phyloP scores from a whole-genome alignment of 768 basidiomycete species.

The Tylopilus plumbeoviolaceoides region DNA sequence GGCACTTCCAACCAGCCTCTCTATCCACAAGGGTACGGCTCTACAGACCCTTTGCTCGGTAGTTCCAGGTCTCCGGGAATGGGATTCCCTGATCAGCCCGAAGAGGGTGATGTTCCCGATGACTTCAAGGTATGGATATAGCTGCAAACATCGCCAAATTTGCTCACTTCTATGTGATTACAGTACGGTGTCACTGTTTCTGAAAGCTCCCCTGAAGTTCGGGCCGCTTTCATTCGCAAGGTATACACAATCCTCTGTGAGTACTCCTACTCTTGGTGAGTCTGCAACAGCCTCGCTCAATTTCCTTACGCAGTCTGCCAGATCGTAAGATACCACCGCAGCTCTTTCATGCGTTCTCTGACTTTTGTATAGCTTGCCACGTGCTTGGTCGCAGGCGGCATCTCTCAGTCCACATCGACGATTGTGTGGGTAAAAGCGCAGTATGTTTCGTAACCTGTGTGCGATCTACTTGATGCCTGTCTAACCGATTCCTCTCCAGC shows the following conservation, averaged over 20 bases:
- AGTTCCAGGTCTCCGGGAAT: conserved; percentile 41
- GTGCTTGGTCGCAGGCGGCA: conserved; percentile 64
- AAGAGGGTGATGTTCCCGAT: conserved; percentile 73
- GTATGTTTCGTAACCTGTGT: conserved; percentile 36
- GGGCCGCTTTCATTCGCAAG: conserved; percentile 86
- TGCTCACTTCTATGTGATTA: conserved; percentile 6
- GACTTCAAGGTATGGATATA: conserved; percentile 79
- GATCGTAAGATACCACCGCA: conserved; percentile 47
- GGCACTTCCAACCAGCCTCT: conserved; percentile 31
- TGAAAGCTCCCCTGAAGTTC: conserved; percentile 73
- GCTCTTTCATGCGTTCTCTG: neutral
- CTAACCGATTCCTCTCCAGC: conserved; percentile 34
- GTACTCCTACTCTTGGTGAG: conserved; percentile 25
- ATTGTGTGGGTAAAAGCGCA: conserved; percentile 70
- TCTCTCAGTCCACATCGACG: conserved; percentile 60
- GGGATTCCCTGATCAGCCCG: conserved; percentile 72
- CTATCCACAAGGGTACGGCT: conserved; percentile 35
- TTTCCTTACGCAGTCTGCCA: conserved; percentile 55
- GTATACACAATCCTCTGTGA: conserved; percentile 86
- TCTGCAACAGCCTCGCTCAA: neutral
- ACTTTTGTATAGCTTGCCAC: conserved; percentile 55
- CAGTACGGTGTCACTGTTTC: conserved; percentile 81
- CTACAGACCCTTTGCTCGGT: conserved; percentile 55
- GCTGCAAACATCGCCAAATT: neutral
- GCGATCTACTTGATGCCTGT: neutral